Conservation (phyloP, 192 early-diverging fungal genomes). For the Coemansia sp. region DNA sequence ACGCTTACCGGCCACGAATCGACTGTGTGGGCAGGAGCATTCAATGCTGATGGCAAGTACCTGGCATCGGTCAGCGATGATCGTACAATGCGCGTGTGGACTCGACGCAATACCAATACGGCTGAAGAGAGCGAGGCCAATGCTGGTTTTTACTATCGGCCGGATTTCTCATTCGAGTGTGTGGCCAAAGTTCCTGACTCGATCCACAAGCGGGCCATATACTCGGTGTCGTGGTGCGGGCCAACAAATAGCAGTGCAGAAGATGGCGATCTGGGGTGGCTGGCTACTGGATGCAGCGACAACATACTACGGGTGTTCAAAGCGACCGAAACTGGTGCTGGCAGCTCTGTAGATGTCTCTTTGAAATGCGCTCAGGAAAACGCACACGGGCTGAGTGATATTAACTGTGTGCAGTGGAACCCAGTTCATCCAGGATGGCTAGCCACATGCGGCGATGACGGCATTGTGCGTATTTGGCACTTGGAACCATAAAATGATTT, state of each 20-base stretch:
- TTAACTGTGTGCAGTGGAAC: slow-evolving; percentile 90
- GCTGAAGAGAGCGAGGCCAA: slow-evolving; percentile 43
- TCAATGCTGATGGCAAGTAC: slow-evolving; percentile 64
- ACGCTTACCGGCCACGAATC: slow-evolving; percentile 81
- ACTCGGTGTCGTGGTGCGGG: slow-evolving; percentile 82
- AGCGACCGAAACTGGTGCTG: slow-evolving; percentile 7
- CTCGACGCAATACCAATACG: slow-evolving; percentile 26
- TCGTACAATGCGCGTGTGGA: slow-evolving; percentile 79
- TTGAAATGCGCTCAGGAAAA: slow-evolving; percentile 49
- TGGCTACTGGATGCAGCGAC: slow-evolving; percentile 85
- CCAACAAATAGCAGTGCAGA: neutral
- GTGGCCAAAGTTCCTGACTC: slow-evolving; percentile 62
- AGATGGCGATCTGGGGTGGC: slow-evolving; percentile 49
- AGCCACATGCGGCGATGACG: slow-evolving; percentile 91
- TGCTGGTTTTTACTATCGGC: slow-evolving; percentile 53
- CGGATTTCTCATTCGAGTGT: slow-evolving; percentile 67
- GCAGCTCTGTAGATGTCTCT: slow-evolving; percentile 11
- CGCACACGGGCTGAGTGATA: slow-evolving; percentile 83
- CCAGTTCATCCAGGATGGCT: slow-evolving; percentile 67
- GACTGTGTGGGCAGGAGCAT: slow-evolving; percentile 94
- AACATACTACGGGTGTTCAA: slow-evolving; percentile 70
- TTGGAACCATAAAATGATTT: slow-evolving; percentile 10
- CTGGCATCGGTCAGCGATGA: slow-evolving; percentile 86
- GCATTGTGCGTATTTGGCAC: slow-evolving; percentile 78
- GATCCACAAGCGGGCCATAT: slow-evolving; percentile 82